phyloP scores from a whole-genome alignment of 139 green algal genomes.

The Asterochloris erici region DNA sequence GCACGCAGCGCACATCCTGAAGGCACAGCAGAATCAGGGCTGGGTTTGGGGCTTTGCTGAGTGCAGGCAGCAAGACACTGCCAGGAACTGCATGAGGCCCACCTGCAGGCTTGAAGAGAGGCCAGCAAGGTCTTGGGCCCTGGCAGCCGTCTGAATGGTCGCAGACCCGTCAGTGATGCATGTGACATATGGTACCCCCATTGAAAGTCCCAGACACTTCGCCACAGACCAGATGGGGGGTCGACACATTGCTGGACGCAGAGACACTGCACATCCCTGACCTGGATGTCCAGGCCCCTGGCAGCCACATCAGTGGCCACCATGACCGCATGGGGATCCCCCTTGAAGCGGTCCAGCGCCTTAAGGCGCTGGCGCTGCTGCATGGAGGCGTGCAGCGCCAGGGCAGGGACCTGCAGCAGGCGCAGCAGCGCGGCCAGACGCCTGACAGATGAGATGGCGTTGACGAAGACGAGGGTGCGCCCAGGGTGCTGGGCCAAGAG shows the following conservation, averaged over 20 bases:
- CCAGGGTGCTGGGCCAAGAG: slow-evolving; percentile 77
- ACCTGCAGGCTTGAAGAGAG: no score
- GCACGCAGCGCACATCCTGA: slow-evolving; percentile 61
- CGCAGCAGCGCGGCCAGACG: slow-evolving; percentile 80
- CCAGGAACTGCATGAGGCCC: no score
- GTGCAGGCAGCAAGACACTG: no score
- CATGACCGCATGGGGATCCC: slow-evolving; percentile 64
- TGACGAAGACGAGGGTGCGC: slow-evolving; percentile 92
- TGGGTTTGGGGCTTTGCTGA: no score
- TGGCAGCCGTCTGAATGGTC: no score
- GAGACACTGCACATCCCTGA: background rate
- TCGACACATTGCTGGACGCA: no score
- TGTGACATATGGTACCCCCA: no score
- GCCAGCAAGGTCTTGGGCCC: no score
- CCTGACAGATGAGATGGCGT: slow-evolving; percentile 76
- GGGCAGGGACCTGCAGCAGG: slow-evolving; percentile 68
- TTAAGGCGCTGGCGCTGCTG: slow-evolving; percentile 96
- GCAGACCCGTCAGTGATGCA: no score
- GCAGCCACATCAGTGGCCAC: slow-evolving; percentile 97
- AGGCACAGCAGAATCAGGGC: background rate
- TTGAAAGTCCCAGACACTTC: no score
- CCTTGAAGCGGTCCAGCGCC: slow-evolving; percentile 88
- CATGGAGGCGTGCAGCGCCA: slow-evolving; percentile 65
- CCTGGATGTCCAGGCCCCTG: slow-evolving; percentile 84
- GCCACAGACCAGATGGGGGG: no score